A percentile compares a stretch with the other conserved stretches of the same genome.
Conservation (phyloP, 495 filamentous ascomycete species). For the Neurospora sp. region DNA sequence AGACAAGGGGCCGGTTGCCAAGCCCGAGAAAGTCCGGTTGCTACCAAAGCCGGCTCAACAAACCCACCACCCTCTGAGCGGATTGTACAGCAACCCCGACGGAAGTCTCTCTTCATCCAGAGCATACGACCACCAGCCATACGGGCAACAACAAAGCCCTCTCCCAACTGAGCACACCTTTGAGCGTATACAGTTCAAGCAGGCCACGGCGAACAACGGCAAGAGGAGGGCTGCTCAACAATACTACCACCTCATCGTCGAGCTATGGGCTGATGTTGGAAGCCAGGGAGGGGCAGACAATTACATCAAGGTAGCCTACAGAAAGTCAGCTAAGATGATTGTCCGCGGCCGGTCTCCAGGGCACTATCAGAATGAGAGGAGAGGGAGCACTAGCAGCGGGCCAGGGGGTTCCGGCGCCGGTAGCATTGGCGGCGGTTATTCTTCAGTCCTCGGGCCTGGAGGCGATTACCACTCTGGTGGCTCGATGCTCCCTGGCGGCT, state of each 20-base stretch:
- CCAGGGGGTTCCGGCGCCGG: conserved; percentile 49
- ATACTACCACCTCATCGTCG: conserved; percentile 86
- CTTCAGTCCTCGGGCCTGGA: conserved; percentile 23
- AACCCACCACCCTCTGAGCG: conserved; percentile 29
- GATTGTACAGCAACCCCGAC: conserved; percentile 22
- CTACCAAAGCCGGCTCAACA: conserved; percentile 53
- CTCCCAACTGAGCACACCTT: conserved; percentile 59
- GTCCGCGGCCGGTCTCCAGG: conserved; percentile 88
- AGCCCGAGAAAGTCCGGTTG: conserved; percentile 62
- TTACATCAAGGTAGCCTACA: conserved; percentile 71
- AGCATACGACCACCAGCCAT: conserved; percentile 27
- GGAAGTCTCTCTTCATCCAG: conserved; percentile 30
- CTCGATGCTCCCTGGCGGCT: conserved; percentile 23
- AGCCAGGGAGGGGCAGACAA: conserved; percentile 28
- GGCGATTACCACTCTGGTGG: conserved; percentile 26
- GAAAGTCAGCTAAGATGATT: conserved; percentile 78
- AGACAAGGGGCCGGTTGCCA: conserved; percentile 79
- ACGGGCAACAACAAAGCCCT: conserved; percentile 27
- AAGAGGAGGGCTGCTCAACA: conserved; percentile 87
- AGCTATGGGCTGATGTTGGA: conserved; percentile 72
- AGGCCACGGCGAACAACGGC: conserved; percentile 92
- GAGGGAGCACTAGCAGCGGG: conserved; percentile 65
- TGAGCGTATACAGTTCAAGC: conserved; percentile 94
- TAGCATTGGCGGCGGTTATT: conserved; percentile 37
- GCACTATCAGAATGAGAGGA: conserved; percentile 79